A percentile compares a stretch with the other conserved stretches of the same genome.
These are phyloP conservation scores for Butyriboletus loyo DNA, from an alignment of 768 basidiomycete species.

Conservation along the genomic window DNA sequence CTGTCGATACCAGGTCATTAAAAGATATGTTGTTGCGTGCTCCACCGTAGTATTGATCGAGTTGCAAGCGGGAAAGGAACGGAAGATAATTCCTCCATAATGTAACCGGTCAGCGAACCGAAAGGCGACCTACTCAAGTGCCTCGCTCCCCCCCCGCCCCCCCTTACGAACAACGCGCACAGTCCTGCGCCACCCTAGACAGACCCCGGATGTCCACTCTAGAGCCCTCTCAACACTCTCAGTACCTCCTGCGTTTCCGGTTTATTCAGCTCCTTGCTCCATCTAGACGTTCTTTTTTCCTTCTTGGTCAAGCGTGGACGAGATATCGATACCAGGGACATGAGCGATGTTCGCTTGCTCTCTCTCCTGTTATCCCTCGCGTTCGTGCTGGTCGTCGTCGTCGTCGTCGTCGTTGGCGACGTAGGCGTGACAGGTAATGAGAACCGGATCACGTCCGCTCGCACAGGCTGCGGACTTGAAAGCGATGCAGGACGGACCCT, in stretches of 20 bases:
- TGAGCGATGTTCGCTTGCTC: conserved; percentile 1
- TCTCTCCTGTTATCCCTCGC: not conserved
- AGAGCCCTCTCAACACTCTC: conserved; percentile 7
- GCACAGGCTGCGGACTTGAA: conserved; percentile 5
- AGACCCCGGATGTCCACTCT: not conserved
- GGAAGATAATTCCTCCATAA: not conserved
- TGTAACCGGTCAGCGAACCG: too few relatives aligned
- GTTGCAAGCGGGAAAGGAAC: not conserved
- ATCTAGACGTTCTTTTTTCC: conserved; percentile 17
- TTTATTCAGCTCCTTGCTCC: conserved; percentile 16
- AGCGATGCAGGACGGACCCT: conserved; percentile 12
- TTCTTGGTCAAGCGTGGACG: not conserved
- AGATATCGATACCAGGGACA: not conserved
- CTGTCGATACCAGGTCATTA: not conserved
- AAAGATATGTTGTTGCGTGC: not conserved
- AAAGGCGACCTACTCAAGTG: not conserved
- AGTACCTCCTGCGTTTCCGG: conserved; percentile 25
- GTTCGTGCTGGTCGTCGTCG: not conserved
- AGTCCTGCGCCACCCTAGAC: not conserved
- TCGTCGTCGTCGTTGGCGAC: not conserved
- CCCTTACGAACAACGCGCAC: not conserved
- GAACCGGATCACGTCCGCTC: conserved; percentile 8
- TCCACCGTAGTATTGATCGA: not conserved
- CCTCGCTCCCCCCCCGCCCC: too few relatives aligned
- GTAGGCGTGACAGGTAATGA: conserved; percentile 14